Evolutionary conservation across 805 yeast genomes (phyloP), one percentile per base, ranked within the genome.

Genomic region (Nakazawaea sp.): DNA sequence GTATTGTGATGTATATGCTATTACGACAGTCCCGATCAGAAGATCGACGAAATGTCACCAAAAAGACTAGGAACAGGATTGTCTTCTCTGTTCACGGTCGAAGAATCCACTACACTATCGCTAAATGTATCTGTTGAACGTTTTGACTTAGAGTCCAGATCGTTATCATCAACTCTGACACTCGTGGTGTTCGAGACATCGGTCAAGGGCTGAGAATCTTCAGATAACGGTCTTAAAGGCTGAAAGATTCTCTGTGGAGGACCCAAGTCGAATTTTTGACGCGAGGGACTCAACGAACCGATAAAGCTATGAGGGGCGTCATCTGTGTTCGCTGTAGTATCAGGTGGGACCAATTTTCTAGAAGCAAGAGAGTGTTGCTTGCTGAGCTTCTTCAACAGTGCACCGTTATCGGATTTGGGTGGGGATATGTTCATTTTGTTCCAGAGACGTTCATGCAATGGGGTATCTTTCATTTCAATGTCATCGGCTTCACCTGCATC

Each of bases 391-490:
- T 15, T 19, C 13, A 31, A 31, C 11, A 31, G 20, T 9, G 16
- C 21, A 20, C 15, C 23, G 21, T 32, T 27, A 18, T 25, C 23
- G 8, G 33, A 18, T 15, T 15, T 38, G 11, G 41, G 29, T 16
- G 37, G 34, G 4, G 37, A 33, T 4, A 38, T 38, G 20, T 33
- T 38, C 41, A 38, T 38, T 12, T 28, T 36, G 6, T 24, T 33
- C 27, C 26, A 29, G 7, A 38, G 17, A 8, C 30, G 33, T 30
- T 33, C 37, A 33, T 38, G 33, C 23, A 38, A 25, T 1, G 40
- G 40, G 8, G 32, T 35, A 28, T 34, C 36, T 5, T 27, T 32
- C 13, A 12, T 19, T 4, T 32, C 32, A 16, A 12, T 34, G n/a
- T 34, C 25, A n/a, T 18, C 27, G 12, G 10, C 18, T 17, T 30